Conservation (phyloP, 179 eudicot genomes). For the Sideroxylon spinosum region DNA sequence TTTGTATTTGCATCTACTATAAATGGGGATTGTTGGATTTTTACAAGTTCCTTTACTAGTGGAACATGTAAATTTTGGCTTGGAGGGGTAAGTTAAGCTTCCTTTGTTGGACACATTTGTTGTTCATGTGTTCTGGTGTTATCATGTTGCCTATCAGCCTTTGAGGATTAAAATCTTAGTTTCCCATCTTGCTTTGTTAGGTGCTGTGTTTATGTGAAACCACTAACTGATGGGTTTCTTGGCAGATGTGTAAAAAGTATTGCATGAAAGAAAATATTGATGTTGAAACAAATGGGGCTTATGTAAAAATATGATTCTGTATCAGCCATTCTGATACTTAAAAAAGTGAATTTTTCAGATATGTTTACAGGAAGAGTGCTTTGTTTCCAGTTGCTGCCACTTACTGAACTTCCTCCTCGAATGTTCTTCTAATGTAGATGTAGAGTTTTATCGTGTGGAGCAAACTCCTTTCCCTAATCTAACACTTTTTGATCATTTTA, state of each 20-base stretch:
- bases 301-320: not conserved
- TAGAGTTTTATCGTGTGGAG: not conserved
- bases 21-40: not conserved
- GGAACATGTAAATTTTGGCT: not conserved
- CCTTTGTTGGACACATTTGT: not conserved
- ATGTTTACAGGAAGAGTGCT: conserved; percentile 6
- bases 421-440: not conserved
- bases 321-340: not conserved
- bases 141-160: not conserved
- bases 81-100: not conserved
- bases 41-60: not conserved
- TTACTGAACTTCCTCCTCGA: not conserved
- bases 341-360: not conserved
- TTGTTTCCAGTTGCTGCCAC: not conserved
- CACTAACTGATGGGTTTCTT: too few relatives aligned
- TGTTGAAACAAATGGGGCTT: not conserved
- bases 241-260: too few relatives aligned
- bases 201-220: too few relatives aligned
- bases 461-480: not conserved
- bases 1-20: not conserved
- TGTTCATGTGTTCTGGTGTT: not conserved
- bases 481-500: not conserved
- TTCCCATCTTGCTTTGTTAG: too few relatives aligned
- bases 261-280: too few relatives aligned
- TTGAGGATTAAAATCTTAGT: too few relatives aligned